Percentiles rank a stretch among this genome's conserved stretches.
These are phyloP conservation scores for Eutypa lata DNA, from an alignment of 2,329 filamentous ascomycete genomes.

Conservation along the genomic window DNA sequence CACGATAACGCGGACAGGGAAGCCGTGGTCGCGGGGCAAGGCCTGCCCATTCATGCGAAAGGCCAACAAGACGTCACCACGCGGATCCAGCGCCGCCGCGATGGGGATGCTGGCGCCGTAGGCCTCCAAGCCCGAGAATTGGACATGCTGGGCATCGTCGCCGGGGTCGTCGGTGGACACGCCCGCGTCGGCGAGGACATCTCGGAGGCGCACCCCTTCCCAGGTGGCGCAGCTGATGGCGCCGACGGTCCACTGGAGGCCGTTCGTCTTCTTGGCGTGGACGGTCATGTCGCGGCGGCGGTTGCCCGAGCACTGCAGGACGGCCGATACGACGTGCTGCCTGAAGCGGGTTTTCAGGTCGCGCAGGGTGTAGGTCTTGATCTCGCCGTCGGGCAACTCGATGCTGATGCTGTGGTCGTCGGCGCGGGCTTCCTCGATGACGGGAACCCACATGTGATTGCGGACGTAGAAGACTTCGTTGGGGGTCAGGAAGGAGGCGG, in stretches of 20 bases:
- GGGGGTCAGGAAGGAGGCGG: slow-evolving; percentile 41
- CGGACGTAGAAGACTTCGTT: slow-evolving; percentile 43
- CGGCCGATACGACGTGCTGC: slow-evolving; percentile 40
- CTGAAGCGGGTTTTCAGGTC: slow-evolving; percentile 43
- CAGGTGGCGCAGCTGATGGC: slow-evolving; percentile 45
- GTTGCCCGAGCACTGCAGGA: slow-evolving; percentile 48
- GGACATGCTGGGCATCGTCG: slow-evolving; percentile 29
- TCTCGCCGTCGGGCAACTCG: slow-evolving; percentile 40
- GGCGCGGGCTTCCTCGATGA: slow-evolving; percentile 28
- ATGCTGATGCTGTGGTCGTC: slow-evolving; percentile 36
- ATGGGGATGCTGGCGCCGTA: slow-evolving; percentile 62
- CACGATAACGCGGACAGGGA: slow-evolving; percentile 59
- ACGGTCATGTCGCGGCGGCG: slow-evolving; percentile 43
- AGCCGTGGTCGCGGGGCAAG: slow-evolving; percentile 64
- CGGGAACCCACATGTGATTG: slow-evolving; percentile 47
- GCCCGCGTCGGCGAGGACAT: slow-evolving; percentile 41
- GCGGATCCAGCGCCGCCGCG: slow-evolving; percentile 54
- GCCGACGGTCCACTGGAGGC: slow-evolving; percentile 45
- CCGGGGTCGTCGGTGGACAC: slow-evolving; percentile 25
- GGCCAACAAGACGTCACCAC: slow-evolving; percentile 63
- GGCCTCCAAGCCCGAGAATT: slow-evolving; percentile 56
- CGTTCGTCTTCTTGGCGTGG: slow-evolving; percentile 39
- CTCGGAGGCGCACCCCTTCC: slow-evolving; percentile 42
- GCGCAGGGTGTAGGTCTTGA: slow-evolving; percentile 35
- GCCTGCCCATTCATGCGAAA: slow-evolving; percentile 65